These are phyloP conservation scores for Lipomyces lipofer DNA, from an alignment of 805 yeast species.

Conservation along the genomic window DNA sequence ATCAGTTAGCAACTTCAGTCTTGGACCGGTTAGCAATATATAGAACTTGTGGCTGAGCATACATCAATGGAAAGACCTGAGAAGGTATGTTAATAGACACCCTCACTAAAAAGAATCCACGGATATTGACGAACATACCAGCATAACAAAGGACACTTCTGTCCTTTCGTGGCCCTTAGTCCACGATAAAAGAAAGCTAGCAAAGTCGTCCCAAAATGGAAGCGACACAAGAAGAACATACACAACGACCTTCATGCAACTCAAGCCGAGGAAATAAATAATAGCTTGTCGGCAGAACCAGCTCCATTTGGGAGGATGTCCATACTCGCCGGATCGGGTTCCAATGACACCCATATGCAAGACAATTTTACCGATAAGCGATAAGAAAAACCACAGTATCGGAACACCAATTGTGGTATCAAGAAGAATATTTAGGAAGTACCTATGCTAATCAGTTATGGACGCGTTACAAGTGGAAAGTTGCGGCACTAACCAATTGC, in stretches of 20 bases:
- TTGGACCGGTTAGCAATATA: not conserved
- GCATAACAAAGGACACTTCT: constrained; percentile 84
- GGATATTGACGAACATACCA: constrained; percentile 75
- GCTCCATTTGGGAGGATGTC: constrained; percentile 56
- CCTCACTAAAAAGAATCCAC: no score
- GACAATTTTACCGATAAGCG: constrained; percentile 49
- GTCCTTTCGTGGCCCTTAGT: constrained; percentile 74
- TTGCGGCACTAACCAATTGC: constrained; percentile 59
- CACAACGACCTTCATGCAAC: constrained; percentile 61
- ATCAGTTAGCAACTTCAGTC: no score
- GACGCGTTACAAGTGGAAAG: not conserved
- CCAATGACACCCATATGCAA: constrained; percentile 46
- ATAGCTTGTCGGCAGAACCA: constrained; percentile 71
- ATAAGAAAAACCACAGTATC: constrained; percentile 60
- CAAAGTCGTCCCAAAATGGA: constrained; percentile 68
- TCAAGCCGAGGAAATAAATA: constrained; percentile 64
- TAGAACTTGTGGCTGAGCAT: constrained; percentile 1
- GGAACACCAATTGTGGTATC: constrained; percentile 96
- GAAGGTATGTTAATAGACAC: no score
- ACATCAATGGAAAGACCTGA: constrained; percentile 40
- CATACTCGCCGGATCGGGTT: constrained; percentile 59
- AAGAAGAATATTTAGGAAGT: constrained; percentile 79
- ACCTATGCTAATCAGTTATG: no score
- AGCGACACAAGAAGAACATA: constrained; percentile 58
- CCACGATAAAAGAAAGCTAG: constrained; percentile 80